Evolutionary conservation across 495 filamentous ascomycete species (phyloP).

Genomic region (Penicillium tannophilum): DNA sequence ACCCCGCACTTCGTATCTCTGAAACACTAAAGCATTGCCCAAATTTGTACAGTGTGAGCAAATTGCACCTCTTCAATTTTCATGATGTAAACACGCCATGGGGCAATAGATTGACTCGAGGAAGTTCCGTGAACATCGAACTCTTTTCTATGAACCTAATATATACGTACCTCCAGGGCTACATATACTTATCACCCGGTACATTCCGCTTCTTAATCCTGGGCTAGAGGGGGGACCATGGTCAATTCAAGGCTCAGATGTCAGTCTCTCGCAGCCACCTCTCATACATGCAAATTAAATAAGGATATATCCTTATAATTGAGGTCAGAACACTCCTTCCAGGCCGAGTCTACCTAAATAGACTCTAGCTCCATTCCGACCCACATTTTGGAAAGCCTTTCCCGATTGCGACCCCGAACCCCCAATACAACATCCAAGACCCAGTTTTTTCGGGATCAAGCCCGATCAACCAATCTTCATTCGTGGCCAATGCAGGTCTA

Average conservation of each 20-base stretch:
- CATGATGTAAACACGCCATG: too few relatives aligned
- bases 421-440: neutral
- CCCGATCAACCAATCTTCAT: slow-evolving; percentile 7
- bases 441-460: slow-evolving; percentile 6
- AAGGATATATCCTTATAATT: neutral
- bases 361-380: neutral
- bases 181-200: too few relatives aligned
- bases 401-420: slow-evolving; percentile 4
- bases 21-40: too few relatives aligned
- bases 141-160: neutral
- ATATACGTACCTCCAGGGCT: too few relatives aligned
- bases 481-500: neutral
- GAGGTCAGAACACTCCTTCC: neutral
- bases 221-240: neutral
- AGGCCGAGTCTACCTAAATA: neutral
- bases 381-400: neutral
- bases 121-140: too few relatives aligned
- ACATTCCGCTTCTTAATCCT: neutral
- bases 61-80: too few relatives aligned
- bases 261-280: neutral
- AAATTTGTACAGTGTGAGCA: too few relatives aligned
- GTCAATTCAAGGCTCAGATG: neutral
- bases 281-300: neutral
- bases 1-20: too few relatives aligned
- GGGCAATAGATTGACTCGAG: too few relatives aligned